Evolutionary conservation across 2,329 filamentous ascomycete species (phyloP).

Genomic region (Sarocladium oryzae): DNA sequence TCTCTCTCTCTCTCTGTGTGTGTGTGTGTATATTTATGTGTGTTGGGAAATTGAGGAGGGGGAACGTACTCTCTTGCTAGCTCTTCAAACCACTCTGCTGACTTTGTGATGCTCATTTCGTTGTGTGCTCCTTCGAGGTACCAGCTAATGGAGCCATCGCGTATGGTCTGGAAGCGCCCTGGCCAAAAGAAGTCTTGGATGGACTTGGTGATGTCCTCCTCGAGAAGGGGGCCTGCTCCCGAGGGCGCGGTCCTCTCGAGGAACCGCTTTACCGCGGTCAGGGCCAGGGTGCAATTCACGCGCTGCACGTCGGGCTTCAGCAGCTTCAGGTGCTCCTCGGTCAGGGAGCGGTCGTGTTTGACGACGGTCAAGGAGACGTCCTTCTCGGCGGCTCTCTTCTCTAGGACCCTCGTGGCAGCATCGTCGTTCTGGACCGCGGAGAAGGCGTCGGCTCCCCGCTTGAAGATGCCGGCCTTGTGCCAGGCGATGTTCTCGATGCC

Average conservation of each 20-base stretch:
- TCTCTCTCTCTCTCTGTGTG: too few relatives aligned
- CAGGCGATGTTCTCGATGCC: slow-evolving; percentile 42
- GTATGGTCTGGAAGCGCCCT: slow-evolving; percentile 27
- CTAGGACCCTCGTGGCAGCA: slow-evolving; percentile 25
- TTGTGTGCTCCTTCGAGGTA: slow-evolving; percentile 37
- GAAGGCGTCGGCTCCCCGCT: slow-evolving; percentile 31
- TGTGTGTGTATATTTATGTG: too few relatives aligned
- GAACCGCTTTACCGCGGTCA: slow-evolving; percentile 19
- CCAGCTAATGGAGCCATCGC: slow-evolving; percentile 22
- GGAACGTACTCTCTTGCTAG: background rate
- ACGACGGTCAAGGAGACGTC: slow-evolving; percentile 22
- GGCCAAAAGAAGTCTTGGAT: slow-evolving; percentile 23
- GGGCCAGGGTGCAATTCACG: slow-evolving; percentile 26
- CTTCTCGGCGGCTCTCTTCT: slow-evolving; percentile 28
- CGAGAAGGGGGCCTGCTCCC: slow-evolving; percentile 10
- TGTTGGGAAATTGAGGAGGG: background rate
- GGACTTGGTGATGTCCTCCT: slow-evolving; percentile 19
- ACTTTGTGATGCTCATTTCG: slow-evolving; percentile 29
- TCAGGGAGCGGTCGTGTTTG: slow-evolving; percentile 13
- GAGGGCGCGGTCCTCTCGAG: slow-evolving; percentile 17
- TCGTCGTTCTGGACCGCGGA: slow-evolving; percentile 19
- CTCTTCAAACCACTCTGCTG: slow-evolving; percentile 25
- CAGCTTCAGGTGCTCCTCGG: background rate
- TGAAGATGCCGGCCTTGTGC: slow-evolving; percentile 47
- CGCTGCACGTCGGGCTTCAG: slow-evolving; percentile 22